Evolutionary conservation across 768 basidiomycete genomes (phyloP).

Genomic region (Russula emetica): DNA sequence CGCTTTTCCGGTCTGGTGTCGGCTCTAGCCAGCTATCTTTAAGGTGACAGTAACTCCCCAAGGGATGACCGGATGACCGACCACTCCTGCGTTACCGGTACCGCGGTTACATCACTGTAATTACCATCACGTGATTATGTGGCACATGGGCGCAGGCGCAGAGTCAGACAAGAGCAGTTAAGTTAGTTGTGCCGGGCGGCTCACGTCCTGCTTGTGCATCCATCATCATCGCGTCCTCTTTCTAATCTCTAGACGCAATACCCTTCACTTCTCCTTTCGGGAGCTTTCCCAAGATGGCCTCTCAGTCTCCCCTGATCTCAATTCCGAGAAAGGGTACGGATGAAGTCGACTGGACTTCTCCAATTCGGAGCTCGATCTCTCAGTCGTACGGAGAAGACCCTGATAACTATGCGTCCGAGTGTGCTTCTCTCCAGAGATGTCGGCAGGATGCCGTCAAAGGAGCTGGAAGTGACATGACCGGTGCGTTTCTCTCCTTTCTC

Average conservation of each 20-base stretch:
- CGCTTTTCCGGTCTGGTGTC: background rate
- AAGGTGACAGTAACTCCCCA: too few relatives aligned
- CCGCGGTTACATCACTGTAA: too few relatives aligned
- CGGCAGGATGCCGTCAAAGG: constrained; percentile 95
- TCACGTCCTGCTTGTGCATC: constrained; percentile 5
- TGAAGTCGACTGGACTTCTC: constrained; percentile 93
- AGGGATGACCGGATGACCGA: too few relatives aligned
- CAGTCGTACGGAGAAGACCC: constrained; percentile 93
- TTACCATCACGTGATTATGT: constrained; percentile 2
- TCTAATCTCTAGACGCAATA: background rate
- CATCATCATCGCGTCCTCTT: background rate
- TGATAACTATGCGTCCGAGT: constrained; percentile 82
- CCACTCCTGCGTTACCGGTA: too few relatives aligned
- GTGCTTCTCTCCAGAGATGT: constrained; percentile 79
- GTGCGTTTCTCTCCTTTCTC: constrained; percentile 40
- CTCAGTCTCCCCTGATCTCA: constrained; percentile 84
- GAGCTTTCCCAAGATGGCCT: constrained; percentile 46
- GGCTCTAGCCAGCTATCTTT: background rate
- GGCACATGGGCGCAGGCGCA: background rate
- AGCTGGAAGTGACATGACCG: constrained; percentile 94
- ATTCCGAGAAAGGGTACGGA: constrained; percentile 94
- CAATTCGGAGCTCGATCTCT: constrained; percentile 79
- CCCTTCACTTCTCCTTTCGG: background rate
- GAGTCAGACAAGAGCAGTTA: too few relatives aligned
- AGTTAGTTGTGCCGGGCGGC: background rate